Evolutionary conservation across 2,329 filamentous ascomycete species (phyloP), one percentile per base, ranked within the genome.

Genomic region (Endothia cerciana): DNA sequence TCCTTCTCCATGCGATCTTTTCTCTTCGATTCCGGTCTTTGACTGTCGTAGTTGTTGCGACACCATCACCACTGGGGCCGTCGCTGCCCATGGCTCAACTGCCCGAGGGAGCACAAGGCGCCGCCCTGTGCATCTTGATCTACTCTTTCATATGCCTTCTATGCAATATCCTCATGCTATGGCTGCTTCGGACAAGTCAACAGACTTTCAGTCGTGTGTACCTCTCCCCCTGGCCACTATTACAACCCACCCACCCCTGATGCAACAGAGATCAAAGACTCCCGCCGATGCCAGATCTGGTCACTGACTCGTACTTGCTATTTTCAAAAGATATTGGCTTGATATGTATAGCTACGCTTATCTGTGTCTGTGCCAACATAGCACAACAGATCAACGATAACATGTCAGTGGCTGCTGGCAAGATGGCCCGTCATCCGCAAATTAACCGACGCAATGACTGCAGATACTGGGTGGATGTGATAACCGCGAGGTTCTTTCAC

Each of bases 121-220:
- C 63, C 19, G 63, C 49, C 13, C 38, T 61, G 13, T 38, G 36
- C 28, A 60, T 65, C 11, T 28, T 65, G 47, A 25, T 65, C 5
- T 65, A 65, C 38, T 36, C 45, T 28, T 38, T 65, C 30, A 13
- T 64, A 8, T 64, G 57, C 56, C 38, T 65, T 15, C 30, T 65
- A 4, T 60, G 63, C 22, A 65, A 60, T 11, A 36, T 65, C 6
- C 51, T 65, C 8, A 65, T 65, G 63, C n/a, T 65, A 25, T 65
- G 63, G 63, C 30, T 65, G 36, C 47, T 65, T 5, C 43, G 63
- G 63, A 65, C 63, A 28, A 60, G 57, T 28, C 57, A 57, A 10
- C 57, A 60, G 11, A 65, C 22, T 8, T 55, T 60, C 22, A 65
- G 63, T 40, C 57, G 63, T 65, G 25, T 13, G 63, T 60, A 22